Base-by-base conservation (phyloP, 176 grass and related monocot species). In the Aegilops umbellulata region DNA sequence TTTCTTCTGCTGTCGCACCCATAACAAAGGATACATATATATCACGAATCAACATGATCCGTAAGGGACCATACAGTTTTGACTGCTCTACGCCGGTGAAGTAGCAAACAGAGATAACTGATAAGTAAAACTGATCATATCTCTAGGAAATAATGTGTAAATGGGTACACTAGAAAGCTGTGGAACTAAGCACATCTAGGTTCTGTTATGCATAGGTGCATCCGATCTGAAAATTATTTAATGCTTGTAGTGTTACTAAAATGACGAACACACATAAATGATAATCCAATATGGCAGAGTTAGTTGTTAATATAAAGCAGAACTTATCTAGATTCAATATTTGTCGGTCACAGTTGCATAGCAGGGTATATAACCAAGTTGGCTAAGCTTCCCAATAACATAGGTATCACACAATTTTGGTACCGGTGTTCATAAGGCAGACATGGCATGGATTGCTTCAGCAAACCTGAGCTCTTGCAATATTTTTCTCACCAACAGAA, bases 1-100 rank as follows among this genome's bases (percentile, higher is more conserved):
- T 76, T 47, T 84, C 51, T 64, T 79, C 64, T 39, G 60, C 29
- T 38, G 12, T 10, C 19, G 6, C 42, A 65, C 24, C n/a, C 26
- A 17, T 31, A 31, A 69, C 15, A 57, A 67, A 39, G 20, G 10
- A 62, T 62, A 16, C 11, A 82, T 25, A 51, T 41, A 64, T 53
- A 29, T 64, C 76, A 65, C 32, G 10, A 78, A 41, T 46, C 77
- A 69, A 68, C 35, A 86, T 36, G 70, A 53, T 82, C 79, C 65
- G 79, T 73, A 79, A 79, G 20, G 17, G 12, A 36, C 13, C 30
- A 65, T 32, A 53, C 0, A 22, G 60, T 80, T 60, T 74, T 81
- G 19, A 76, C 62, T 19, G 13, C 31, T 38, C 15, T 57, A 63
- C 10, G 8, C 42, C 0, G 1, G 19, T 34, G 22, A 69, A 34